Percentiles rank a stretch among this genome's conserved stretches.
phyloP scores from a whole-genome alignment of 768 basidiomycete genomes.

The Lepiota brunneoincarnata region DNA sequence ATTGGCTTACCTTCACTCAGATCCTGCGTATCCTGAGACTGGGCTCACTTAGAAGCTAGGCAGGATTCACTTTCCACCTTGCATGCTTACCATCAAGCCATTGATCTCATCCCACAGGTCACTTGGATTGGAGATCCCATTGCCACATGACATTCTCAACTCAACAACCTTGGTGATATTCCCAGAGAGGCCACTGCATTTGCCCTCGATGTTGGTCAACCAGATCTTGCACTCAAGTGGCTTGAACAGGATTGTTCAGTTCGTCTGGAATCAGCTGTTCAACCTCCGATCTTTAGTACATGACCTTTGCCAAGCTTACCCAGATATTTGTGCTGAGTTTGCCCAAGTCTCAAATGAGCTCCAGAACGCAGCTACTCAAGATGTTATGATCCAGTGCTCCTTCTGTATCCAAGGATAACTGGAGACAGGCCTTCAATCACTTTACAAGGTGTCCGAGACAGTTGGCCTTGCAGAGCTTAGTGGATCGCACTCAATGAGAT shows the following conservation, averaged over 20 bases:
- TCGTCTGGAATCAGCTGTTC: slow-evolving; percentile 26
- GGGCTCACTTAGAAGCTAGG: neutral
- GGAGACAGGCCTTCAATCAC: too few species aligned
- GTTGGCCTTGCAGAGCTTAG: too few species aligned
- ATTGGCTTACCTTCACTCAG: neutral
- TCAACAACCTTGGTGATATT: neutral
- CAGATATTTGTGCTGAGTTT: slow-evolving; percentile 14
- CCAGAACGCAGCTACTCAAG: slow-evolving; percentile 6
- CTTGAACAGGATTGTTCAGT: slow-evolving; percentile 28
- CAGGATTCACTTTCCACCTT: neutral
- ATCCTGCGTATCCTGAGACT: slow-evolving; percentile 3
- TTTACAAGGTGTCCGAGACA: too few species aligned
- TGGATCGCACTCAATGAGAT: too few species aligned
- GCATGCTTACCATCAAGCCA: neutral
- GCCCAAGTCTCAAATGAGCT: slow-evolving; percentile 13
- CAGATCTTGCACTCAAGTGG: slow-evolving; percentile 30
- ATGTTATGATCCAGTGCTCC: too few species aligned
- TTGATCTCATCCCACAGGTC: neutral
- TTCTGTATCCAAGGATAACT: too few species aligned
- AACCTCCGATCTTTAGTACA: slow-evolving; percentile 22
- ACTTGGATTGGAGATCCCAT: slow-evolving; percentile 8
- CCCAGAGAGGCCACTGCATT: slow-evolving; percentile 19
- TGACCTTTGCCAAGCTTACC: slow-evolving; percentile 11
- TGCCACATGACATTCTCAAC: neutral
- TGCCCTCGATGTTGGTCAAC: slow-evolving; percentile 19